These are phyloP conservation scores for Rubia peregrina DNA, from an alignment of 305 asterid species.

Conservation along the genomic window DNA sequence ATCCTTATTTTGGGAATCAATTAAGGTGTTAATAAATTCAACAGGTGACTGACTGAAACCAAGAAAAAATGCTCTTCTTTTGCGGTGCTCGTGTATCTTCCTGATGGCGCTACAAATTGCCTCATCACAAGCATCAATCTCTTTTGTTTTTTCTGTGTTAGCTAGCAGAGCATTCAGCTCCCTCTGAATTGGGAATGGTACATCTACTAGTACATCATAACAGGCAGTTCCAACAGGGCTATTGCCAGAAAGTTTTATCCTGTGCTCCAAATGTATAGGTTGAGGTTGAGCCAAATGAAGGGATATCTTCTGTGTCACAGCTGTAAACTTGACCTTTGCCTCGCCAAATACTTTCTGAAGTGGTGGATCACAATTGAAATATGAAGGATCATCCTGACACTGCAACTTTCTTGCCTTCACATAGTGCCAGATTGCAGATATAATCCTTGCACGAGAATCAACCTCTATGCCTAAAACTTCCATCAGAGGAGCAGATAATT, in stretches of 20 bases:
- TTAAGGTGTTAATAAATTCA: constrained; percentile 73
- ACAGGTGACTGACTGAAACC: constrained; percentile 97
- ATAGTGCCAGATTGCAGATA: constrained; percentile 94
- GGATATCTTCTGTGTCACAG: constrained; percentile 71
- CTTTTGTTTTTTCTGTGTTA: constrained; percentile 77
- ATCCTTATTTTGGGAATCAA: constrained; percentile 91
- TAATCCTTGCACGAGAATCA: constrained; percentile 82
- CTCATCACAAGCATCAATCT: constrained; percentile 90
- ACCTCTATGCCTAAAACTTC: constrained; percentile 93
- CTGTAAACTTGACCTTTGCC: constrained; percentile 59
- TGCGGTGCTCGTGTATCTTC: constrained; percentile 88
- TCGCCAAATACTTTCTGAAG: constrained; percentile 86
- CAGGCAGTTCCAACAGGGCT: constrained; percentile 90
- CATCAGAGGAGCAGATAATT: constrained; percentile 65
- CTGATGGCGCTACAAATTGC: constrained; percentile 85
- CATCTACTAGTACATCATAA: constrained; percentile 81
- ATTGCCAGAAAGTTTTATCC: constrained; percentile 83
- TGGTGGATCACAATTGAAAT: constrained; percentile 79
- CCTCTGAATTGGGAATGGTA: constrained; percentile 88
- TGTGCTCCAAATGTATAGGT: constrained; percentile 90
- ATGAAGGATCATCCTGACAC: constrained; percentile 76
- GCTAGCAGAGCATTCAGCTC: constrained; percentile 79
- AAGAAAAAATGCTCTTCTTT: constrained; percentile 89
- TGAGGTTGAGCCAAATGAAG: constrained; percentile 77
- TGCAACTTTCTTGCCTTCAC: constrained; percentile 89